Conservation (phyloP, 495 filamentous ascomycete genomes). For the Penicillium cataractarum region DNA sequence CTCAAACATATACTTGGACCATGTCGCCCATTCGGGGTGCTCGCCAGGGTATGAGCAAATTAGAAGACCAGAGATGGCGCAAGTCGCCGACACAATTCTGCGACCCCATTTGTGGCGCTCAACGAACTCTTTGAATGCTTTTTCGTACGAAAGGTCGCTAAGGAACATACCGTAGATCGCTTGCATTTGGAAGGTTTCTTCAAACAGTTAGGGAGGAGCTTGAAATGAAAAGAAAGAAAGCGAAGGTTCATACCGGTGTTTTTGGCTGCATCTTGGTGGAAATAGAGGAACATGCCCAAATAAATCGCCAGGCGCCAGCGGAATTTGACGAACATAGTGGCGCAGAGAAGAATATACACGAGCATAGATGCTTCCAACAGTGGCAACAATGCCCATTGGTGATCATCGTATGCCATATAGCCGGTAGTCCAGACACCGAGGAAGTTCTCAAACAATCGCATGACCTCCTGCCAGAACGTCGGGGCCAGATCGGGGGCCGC, state of each 20-base stretch:
- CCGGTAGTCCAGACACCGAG: constrained; percentile 61
- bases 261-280: constrained; percentile 47
- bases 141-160: constrained; percentile 60
- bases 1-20: constrained; percentile 57
- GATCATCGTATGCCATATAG: constrained; percentile 62
- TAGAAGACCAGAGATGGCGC: constrained; percentile 55
- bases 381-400: constrained; percentile 69
- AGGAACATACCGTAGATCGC: constrained; percentile 67
- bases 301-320: constrained; percentile 58
- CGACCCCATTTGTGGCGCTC: constrained; percentile 49
- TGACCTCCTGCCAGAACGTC: constrained; percentile 38
- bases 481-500: constrained; percentile 50
- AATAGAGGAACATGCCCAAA: constrained; percentile 55
- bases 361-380: constrained; percentile 64
- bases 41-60: constrained; percentile 64
- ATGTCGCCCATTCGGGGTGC: constrained; percentile 57
- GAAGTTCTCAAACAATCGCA: constrained; percentile 54
- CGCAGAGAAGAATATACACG: constrained; percentile 59
- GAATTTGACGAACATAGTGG: constrained; percentile 59
- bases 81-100: constrained; percentile 45
- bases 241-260: constrained; percentile 27
- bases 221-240: not conserved
- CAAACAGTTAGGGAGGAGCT: constrained; percentile 1
- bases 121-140: constrained; percentile 54
- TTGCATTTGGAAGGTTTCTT: constrained; percentile 57